These are phyloP conservation scores for Mycena alexandri DNA, from an alignment of 768 basidiomycete genomes.

Conservation along the genomic window DNA sequence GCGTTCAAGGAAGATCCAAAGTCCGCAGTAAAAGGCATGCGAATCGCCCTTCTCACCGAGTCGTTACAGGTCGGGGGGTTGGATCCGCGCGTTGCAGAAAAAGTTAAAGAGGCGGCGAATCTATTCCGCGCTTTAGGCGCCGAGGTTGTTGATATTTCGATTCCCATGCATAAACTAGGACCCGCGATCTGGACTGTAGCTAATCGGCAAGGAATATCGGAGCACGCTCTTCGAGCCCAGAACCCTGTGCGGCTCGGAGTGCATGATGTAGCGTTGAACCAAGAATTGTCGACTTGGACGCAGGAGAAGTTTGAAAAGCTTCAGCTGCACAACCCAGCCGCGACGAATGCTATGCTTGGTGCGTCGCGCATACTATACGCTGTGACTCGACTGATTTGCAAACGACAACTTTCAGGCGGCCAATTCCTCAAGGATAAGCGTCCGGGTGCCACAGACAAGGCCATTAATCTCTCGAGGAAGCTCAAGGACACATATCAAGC, in stretches of 20 bases:
- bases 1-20: constrained; percentile 44
- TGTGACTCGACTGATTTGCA: neutral
- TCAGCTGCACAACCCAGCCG: constrained; percentile 31
- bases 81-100: constrained; percentile 50
- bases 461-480: constrained; percentile 53
- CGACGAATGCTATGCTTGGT: constrained; percentile 27
- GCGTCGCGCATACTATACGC: neutral
- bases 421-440: constrained; percentile 27
- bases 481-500: constrained; percentile 50
- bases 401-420: constrained; percentile 12
- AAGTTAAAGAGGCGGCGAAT: constrained; percentile 49
- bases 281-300: constrained; percentile 50
- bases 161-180: constrained; percentile 50
- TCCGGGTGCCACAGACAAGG: constrained; percentile 45
- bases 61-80: constrained; percentile 48
- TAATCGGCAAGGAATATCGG: constrained; percentile 33
- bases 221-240: constrained; percentile 37
- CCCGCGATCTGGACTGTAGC: constrained; percentile 29
- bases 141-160: constrained; percentile 54
- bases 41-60: constrained; percentile 57
- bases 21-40: constrained; percentile 48
- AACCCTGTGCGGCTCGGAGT: constrained; percentile 45
- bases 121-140: constrained; percentile 55
- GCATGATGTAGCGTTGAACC: constrained; percentile 48
- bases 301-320: constrained; percentile 55